Evolutionary conservation across 2,329 filamentous ascomycete species (phyloP), one percentile per base, ranked within the genome.

Genomic region (Madurella mycetomatis): DNA sequence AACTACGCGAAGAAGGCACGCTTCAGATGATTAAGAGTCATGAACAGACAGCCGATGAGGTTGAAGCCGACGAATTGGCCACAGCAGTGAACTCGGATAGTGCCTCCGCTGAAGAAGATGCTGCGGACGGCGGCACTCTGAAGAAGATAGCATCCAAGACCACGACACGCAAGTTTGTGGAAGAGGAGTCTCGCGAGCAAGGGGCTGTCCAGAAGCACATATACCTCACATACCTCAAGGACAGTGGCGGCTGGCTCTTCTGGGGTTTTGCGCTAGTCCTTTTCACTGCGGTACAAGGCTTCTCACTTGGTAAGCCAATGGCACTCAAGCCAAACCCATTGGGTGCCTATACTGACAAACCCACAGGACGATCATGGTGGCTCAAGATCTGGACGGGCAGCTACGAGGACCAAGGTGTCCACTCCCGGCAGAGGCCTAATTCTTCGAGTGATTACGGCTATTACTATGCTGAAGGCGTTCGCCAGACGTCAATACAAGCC

Each of bases 141-240:
- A 74, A 75, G 47, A 82, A 81, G 62, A 67, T 78, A 0, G 64
- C 74, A 1, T 78, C 78, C 3, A 80, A 80, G 65, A 67, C 68
- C 43, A 69, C 70, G 5, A 78, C 83, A 0, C 84, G 83, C 60
- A 87, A 90, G 67, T 92, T 92, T 60, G 81, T 88, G 25, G 84
- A 90, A 64, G 87, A 90, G 2, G 89, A 94, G 67, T 74, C 73
- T n/a, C 80, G 84, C 53, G 86, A 90, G 65, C 79, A 80, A 50
- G 89, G 89, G 1, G 79, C 84, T 5, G 83, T 92, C 32, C 85
- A 85, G 61, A 75, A 75, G 18, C 75, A 76, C 7, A 78, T 92
- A n/a, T 92, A 92, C 58, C 64, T 74, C 12, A 76, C 77, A 0
- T 94, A 92, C 64, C 69, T 92, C 13, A 76, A 75, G 9, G 81